Base-by-base conservation (phyloP, 768 basidiomycete genomes). In the Amanita fuliginea region DNA sequence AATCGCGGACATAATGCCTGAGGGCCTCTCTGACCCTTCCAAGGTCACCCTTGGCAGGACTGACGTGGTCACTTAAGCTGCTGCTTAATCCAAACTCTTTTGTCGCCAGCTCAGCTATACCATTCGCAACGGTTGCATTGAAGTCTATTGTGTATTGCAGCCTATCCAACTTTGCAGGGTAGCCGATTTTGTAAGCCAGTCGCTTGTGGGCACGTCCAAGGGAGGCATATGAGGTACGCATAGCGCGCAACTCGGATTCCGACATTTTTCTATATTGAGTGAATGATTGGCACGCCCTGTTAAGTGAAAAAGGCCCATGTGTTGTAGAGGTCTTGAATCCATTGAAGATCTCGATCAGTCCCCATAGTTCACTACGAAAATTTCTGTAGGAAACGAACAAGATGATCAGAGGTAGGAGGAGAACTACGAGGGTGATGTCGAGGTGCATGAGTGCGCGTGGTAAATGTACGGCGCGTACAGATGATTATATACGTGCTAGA, bases 1-100 rank as follows among this genome's bases (percentile, higher is more conserved):
- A 85, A 57, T 86, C 83, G 4, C 83, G 70, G 19, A 84, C 70
- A 52, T 81, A 80, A 58, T 85, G 83, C 61, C 81, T 82, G 52
- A 86, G 57, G 1, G 78, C 60, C 60, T 84, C 80, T 9, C 75
- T 64, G 4, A 76, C 76, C 11, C 77, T 68, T 19, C 67, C 69
- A 9, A 80, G 57, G 53, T 78, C 75, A 6, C 65, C 67, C 4
- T 55, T 43, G 36, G 51, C 58, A 6, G 57, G 42, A 18, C 54
- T 41, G 19, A 49, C 37, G 9, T 56, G 36, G 41, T 57, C 47
- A 33, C 63, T 52, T 33, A 49, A 37, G 37, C 54, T 24, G 63
- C 55, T n/a, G 7, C 63, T 65, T 19, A 61, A 50, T n/a, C 46
- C 43, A 41, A 64, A 67, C 30, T 64, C 66, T 4, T 49, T 49